phyloP scores from a whole-genome alignment of 1,284 basidiomycete genomes.

The Lentinula novae-zelandiae region DNA sequence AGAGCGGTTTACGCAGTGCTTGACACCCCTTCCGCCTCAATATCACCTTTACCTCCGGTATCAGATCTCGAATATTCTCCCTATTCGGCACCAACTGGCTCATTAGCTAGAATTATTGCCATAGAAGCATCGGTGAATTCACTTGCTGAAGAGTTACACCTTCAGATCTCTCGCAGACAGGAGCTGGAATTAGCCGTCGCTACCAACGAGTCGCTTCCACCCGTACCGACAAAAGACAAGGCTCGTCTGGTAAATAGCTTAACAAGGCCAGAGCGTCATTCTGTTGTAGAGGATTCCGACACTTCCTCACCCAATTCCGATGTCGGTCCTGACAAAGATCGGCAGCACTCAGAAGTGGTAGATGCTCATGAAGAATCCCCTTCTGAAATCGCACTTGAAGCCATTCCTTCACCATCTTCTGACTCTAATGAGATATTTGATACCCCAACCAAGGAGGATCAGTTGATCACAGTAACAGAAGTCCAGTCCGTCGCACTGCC shows the following conservation, averaged over 20 bases:
- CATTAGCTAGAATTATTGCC: constrained; percentile 53
- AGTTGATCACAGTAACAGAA: neutral
- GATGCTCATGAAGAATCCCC: neutral
- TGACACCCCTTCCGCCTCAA: constrained; percentile 5
- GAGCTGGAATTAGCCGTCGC: constrained; percentile 48
- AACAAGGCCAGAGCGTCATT: neutral
- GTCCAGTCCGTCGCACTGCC: neutral
- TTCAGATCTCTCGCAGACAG: constrained; percentile 54
- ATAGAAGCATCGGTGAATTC: constrained; percentile 58
- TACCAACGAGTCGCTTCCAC: constrained; percentile 9
- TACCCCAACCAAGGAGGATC: neutral
- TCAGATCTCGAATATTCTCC: constrained; percentile 2
- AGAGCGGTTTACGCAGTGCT: constrained; percentile 43
- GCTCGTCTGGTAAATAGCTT: neutral
- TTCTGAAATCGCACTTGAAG: neutral
- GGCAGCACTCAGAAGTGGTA: neutral
- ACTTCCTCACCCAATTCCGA: neutral
- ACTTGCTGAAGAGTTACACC: constrained; percentile 57
- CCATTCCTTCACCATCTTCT: neutral
- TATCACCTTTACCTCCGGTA: neutral
- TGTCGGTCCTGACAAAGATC: neutral
- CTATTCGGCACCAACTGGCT: constrained; percentile 11
- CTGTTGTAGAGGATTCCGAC: neutral
- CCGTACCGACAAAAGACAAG: neutral
- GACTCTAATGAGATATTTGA: no score